Base-by-base conservation (phyloP, 23 red algal genomes). In the Cyanidioschyzon merolae region DNA sequence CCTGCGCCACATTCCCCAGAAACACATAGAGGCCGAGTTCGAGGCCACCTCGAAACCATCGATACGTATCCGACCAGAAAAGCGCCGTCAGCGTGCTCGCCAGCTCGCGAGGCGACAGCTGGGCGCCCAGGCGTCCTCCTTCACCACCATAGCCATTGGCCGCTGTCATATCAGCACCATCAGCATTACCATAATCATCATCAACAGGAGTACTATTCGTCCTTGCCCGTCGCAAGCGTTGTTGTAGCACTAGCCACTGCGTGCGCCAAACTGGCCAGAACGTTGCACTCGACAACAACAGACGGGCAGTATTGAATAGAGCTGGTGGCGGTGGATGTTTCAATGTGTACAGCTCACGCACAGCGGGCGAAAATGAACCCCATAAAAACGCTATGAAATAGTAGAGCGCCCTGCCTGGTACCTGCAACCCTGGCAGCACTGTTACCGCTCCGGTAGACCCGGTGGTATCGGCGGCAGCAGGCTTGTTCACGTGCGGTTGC, bases 11-110 rank as follows among this genome's bases (percentile, higher is more conserved):
- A 58, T 96, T 96, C 2, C 85, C 92, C 31, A 90, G 58, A 68
- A 96, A 96, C 1, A 96, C 92, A 59, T 85, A 96, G 17, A 79
- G 50, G 12, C 92, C 92, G 3, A 96, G 83, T 68, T 96, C 92
- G 34, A 90, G 59, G 32, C 92, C 92, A 24, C 79, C 87, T 0
- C 76, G 75, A 24, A 87, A 40, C 58, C 58, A 87, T 0, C 17
- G n/a, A 30, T 40, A 77, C 75, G 26, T 77, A 16, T 57, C 25
- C 26, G 2, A 77, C 25, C 39, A 39, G 39, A 35, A 35, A 7
- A 71, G 63, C n/a, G 12, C 63, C 7, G n/a, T 32, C 29, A 71
- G n/a, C 7, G 16, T 71, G 12, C 45, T 7, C 7, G 7, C 7
- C 12, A 54, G 45, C 45, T 54, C 45, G 45, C 45, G 45, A n/a